Evolutionary conservation across 306 rosid genomes (phyloP).

Genomic region (Dryas alaskensis): DNA sequence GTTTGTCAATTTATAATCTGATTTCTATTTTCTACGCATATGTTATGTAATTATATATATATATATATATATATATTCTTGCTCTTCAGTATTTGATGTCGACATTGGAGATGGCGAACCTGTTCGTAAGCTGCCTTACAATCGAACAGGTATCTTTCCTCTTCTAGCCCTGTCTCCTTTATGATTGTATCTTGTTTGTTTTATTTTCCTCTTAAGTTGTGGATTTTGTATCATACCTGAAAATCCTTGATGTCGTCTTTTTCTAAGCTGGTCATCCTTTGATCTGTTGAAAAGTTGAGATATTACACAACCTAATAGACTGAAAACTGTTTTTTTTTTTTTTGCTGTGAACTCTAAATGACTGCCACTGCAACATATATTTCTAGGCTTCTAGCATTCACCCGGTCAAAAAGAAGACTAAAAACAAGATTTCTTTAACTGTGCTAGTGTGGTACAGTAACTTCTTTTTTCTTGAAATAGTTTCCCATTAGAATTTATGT

Average conservation of each 20-base stretch:
- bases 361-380: too few species aligned
- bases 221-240: background rate
- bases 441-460: too few species aligned
- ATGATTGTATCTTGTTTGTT: background rate
- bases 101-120: conserved; percentile 98
- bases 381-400: too few species aligned
- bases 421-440: too few species aligned
- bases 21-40: conserved; percentile 13
- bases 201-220: background rate
- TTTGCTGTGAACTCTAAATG: too few species aligned
- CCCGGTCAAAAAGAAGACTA: too few species aligned
- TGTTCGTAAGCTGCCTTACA: conserved; percentile 84
- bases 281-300: conserved; percentile 4
- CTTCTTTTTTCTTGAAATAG: too few species aligned
- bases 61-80: conserved; percentile 11
- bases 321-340: too few species aligned
- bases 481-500: too few species aligned
- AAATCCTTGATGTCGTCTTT: background rate
- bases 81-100: conserved; percentile 80
- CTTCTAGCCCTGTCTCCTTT: background rate
- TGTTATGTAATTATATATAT: conserved; percentile 20
- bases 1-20: conserved; percentile 13
- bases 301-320: background rate
- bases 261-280: background rate
- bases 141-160: conserved; percentile 64